Percentiles rank a stretch among this genome's conserved stretches.
Evolutionary conservation across 208 protist genomes (phyloP).

Genomic region (Leishmania tarentolae): DNA sequence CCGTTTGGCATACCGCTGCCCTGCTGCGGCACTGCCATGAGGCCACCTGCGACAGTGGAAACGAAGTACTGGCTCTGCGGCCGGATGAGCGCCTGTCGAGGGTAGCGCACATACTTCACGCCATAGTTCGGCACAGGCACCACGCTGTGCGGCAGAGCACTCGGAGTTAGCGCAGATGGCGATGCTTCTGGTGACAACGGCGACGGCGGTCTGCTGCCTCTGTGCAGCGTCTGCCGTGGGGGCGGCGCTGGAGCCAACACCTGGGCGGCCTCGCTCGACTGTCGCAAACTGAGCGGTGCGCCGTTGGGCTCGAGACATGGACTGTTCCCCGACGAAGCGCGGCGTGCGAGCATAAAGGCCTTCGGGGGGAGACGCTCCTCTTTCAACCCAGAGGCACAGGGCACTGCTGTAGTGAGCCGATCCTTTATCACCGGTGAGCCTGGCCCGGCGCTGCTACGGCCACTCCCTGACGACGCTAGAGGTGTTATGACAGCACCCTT

Average conservation of each 20-base stretch:
- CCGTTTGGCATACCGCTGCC: constrained; percentile 3
- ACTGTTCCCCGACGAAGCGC: constrained; percentile 2
- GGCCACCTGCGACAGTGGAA: constrained; percentile 25
- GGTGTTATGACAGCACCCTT: constrained; percentile 11
- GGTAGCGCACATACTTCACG: constrained; percentile 33
- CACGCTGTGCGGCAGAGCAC: neutral
- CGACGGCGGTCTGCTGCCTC: constrained; percentile 1
- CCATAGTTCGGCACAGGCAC: constrained; percentile 9
- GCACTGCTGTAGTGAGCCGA: neutral
- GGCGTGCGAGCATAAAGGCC: constrained; percentile 21
- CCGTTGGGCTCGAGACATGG: neutral
- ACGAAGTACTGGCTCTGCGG: constrained; percentile 39
- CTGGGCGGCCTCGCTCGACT: constrained; percentile 5
- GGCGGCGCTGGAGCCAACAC: constrained; percentile 1
- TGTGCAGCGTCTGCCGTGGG: constrained; percentile 11
- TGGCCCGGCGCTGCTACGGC: constrained; percentile 9
- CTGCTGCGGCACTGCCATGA: constrained; percentile 34
- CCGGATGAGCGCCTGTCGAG: constrained; percentile 27
- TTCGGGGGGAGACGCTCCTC: constrained; percentile 55
- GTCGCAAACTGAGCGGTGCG: neutral
- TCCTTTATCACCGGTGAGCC: constrained; percentile 12
- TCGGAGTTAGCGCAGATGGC: neutral
- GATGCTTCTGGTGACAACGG: neutral
- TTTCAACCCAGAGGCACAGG: constrained; percentile 17
- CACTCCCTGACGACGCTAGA: constrained; percentile 8